Percentiles rank a stretch among this genome's conserved stretches.
Conservation (phyloP, 2,329 filamentous ascomycete genomes). For the Aspergillus brasiliensis region DNA sequence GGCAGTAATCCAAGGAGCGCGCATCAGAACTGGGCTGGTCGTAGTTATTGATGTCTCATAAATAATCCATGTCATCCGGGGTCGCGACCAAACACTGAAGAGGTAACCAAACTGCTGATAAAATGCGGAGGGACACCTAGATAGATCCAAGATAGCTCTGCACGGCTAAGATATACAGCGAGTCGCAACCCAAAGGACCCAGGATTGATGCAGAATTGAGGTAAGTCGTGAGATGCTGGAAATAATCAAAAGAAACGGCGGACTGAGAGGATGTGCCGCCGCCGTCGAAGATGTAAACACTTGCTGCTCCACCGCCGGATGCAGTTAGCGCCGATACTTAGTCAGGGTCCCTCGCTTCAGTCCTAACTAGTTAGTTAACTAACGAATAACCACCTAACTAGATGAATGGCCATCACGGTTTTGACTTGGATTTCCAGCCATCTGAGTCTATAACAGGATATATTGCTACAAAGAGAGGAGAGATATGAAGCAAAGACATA, state of each 20-base stretch:
- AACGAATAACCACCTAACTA: no score
- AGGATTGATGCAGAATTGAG: neutral
- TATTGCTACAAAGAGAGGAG: no score
- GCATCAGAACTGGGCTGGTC: constrained; percentile 8
- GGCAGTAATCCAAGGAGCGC: neutral
- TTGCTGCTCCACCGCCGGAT: neutral
- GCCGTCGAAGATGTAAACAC: constrained; percentile 34
- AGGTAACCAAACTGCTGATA: neutral
- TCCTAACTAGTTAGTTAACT: neutral
- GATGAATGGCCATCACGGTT: no score
- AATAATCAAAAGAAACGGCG: neutral
- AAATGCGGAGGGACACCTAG: neutral
- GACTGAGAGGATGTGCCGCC: neutral
- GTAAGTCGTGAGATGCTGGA: constrained; percentile 11
- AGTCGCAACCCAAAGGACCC: neutral
- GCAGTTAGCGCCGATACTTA: neutral
- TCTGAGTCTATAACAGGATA: no score
- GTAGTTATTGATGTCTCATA: constrained; percentile 11
- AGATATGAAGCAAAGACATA: neutral
- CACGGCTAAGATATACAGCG: neutral
- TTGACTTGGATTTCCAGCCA: no score
- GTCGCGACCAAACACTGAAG: neutral
- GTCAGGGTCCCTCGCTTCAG: neutral
- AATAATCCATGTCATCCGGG: constrained; percentile 14
- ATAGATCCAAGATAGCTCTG: neutral